Evolutionary conservation across 352 stramenopile genomes (phyloP).

Genomic region (Globisporangium perplexum): DNA sequence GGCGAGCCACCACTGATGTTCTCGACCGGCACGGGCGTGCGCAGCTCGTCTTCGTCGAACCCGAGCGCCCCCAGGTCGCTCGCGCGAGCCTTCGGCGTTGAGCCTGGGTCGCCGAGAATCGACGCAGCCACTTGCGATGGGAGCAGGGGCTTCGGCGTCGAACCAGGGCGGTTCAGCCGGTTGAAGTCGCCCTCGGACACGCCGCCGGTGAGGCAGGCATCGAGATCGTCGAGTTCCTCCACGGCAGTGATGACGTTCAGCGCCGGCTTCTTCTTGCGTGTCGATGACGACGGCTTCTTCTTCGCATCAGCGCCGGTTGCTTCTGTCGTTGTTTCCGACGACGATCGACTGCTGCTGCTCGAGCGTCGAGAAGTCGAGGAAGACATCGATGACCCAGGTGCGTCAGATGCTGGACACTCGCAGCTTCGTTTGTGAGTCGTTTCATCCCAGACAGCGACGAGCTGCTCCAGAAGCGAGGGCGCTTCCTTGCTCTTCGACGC

Average conservation of each 20-base stretch:
- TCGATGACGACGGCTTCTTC: conserved; percentile 5
- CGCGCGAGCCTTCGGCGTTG: conserved; percentile 43
- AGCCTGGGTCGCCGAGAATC: conserved; percentile 53
- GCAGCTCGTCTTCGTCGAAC: conserved; percentile 44
- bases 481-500: conserved; percentile 9
- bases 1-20: conserved; percentile 1
- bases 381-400: not conserved
- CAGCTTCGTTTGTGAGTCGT: conserved; percentile 9
- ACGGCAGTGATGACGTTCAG: conserved; percentile 36
- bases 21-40: conserved; percentile 8
- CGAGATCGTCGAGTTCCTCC: conserved; percentile 9
- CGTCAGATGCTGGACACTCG: not conserved
- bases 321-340: not conserved
- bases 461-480: conserved; percentile 11
- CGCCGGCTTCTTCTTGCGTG: conserved; percentile 24
- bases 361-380: conserved; percentile 6
- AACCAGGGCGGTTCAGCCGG: conserved; percentile 49
- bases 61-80: conserved; percentile 40
- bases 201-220: conserved; percentile 6
- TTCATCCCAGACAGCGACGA: conserved; percentile 11
- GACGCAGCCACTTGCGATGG: conserved; percentile 13
- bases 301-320: conserved; percentile 1
- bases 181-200: conserved; percentile 33
- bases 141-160: conserved; percentile 37
- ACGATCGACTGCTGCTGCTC: conserved; percentile 6